Evolutionary conservation across 768 basidiomycete genomes (phyloP), one percentile per base, ranked within the genome.

Genomic region (Amanita phalloides): DNA sequence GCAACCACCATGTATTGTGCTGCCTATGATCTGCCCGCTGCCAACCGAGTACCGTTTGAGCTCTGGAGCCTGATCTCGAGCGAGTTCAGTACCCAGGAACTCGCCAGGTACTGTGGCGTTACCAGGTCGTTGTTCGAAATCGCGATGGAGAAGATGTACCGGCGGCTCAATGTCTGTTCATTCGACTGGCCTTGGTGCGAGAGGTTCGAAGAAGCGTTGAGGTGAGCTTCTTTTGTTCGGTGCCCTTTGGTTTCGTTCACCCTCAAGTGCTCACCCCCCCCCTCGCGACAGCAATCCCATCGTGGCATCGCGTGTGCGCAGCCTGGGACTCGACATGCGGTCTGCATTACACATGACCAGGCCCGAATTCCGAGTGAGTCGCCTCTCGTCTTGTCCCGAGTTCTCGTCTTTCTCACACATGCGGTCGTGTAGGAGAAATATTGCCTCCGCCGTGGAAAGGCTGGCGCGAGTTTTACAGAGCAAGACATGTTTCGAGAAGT

Each of bases 181-280:
- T 50, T 35, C 28, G 49, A 50, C 23, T 49, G 48, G 48, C 48
- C 48, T 25, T 49, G 48, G 48, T 49, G 48, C 37, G 48, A 49
- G 36, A 37, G 48, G 21, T 39, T 49, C 26, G 48, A 49, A 39
- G 49, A 50, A 8, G 26, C 17, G 7, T 30, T 50, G 49, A 50
- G 49, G 49, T 50, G 38, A 39, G 49, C 14, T 6, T 8, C 17
- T 17, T 41, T 28, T 28, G 11, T 21, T 7, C 2, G 10, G 10
- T 20, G 26, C 6, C 5, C 14, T 28, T 21, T 17, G 3, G 11
- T 48, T 21, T 11, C 9, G 17, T 6, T 6, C 48, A 10, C 14
- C 36, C 23, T 26, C 23, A 25, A 4, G 23, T 25, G 23, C 23
- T 25, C 23, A 26, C 26, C 0, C 28, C 25, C 23, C 9, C 13